Percentiles rank a stretch among this genome's conserved stretches.
Evolutionary conservation across 2,329 filamentous ascomycete species (phyloP).

Genomic region (Arthrobotrys sinensis): DNA sequence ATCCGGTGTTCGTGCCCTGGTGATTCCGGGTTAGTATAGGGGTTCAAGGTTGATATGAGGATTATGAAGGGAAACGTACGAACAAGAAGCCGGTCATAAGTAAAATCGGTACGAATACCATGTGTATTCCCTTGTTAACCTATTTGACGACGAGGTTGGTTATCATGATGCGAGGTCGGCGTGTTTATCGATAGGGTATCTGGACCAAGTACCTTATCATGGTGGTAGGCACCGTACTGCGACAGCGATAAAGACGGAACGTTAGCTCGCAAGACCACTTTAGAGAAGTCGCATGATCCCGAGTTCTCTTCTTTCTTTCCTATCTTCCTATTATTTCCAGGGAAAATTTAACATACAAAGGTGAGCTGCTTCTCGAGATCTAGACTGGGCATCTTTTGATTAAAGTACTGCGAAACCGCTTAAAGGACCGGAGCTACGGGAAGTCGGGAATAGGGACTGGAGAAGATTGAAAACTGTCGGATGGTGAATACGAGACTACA

Average conservation of each 20-base stretch:
- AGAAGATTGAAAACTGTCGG: not conserved
- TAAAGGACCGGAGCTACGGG: constrained; percentile 26
- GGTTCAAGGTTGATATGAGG: not conserved
- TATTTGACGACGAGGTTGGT: constrained; percentile 62
- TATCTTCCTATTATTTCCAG: not conserved
- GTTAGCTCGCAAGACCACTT: constrained; percentile 37
- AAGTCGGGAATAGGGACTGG: constrained; percentile 21
- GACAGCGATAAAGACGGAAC: constrained; percentile 48
- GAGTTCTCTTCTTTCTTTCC: not conserved
- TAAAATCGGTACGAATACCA: constrained; percentile 83
- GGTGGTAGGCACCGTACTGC: constrained; percentile 88
- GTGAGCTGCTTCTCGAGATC: constrained; percentile 85
- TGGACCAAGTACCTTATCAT: constrained; percentile 72
- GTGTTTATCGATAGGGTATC: constrained; percentile 26
- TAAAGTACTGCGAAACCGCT: constrained; percentile 7
- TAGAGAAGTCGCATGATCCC: constrained; percentile 6
- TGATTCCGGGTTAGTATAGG: constrained; percentile 59
- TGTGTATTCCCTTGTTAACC: constrained; percentile 84
- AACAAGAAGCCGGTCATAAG: constrained; percentile 80
- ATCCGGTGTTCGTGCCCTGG: constrained; percentile 76
- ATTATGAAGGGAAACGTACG: constrained; percentile 71
- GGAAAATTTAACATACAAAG: constrained; percentile 75
- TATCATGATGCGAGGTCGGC: constrained; percentile 20
- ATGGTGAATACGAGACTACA: constrained; percentile 14
- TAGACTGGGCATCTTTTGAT: constrained; percentile 68